Evolutionary conservation across 768 basidiomycete genomes (phyloP).

Genomic region (Mycena olivaceomarginata): DNA sequence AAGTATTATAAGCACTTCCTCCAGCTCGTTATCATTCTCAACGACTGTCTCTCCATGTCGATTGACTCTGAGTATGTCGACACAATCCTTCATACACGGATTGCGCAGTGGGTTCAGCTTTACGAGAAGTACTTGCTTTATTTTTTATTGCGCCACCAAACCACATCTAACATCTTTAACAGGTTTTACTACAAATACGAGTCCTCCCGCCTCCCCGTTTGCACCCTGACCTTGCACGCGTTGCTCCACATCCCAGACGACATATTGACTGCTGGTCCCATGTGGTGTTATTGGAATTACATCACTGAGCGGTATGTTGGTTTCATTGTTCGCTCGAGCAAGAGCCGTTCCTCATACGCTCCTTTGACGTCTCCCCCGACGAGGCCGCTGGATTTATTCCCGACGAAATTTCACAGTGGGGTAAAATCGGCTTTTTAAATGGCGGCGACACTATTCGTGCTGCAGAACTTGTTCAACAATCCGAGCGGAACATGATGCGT

Average conservation of each 20-base stretch:
- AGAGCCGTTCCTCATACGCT: conserved; percentile 25
- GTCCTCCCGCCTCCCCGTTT: background rate
- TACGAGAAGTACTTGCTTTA: conserved; percentile 12
- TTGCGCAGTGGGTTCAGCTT: conserved; percentile 14
- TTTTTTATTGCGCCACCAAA: background rate
- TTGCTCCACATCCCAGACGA: conserved; percentile 24
- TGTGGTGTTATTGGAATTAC: conserved; percentile 34
- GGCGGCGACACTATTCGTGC: conserved; percentile 34
- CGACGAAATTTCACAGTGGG: conserved; percentile 22
- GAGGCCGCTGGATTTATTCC: background rate
- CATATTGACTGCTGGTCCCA: conserved; percentile 21
- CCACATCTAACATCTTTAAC: background rate
- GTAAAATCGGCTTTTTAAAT: conserved; percentile 22
- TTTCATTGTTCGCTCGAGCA: conserved; percentile 13
- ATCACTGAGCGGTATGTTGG: conserved; percentile 24
- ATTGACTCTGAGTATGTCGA: conserved; percentile 23
- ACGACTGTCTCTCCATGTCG: conserved; percentile 11
- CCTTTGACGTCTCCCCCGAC: background rate
- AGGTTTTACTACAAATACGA: conserved; percentile 27
- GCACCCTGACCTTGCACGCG: conserved; percentile 1
- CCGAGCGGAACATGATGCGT: conserved; percentile 17
- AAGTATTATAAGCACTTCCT: conserved; percentile 22
- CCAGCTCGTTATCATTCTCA: background rate
- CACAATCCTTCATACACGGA: background rate
- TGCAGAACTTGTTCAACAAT: background rate